Percentiles rank a stretch among this genome's conserved stretches.
Evolutionary conservation across 768 basidiomycete genomes (phyloP).

Genomic region (Trametopsis cervina): DNA sequence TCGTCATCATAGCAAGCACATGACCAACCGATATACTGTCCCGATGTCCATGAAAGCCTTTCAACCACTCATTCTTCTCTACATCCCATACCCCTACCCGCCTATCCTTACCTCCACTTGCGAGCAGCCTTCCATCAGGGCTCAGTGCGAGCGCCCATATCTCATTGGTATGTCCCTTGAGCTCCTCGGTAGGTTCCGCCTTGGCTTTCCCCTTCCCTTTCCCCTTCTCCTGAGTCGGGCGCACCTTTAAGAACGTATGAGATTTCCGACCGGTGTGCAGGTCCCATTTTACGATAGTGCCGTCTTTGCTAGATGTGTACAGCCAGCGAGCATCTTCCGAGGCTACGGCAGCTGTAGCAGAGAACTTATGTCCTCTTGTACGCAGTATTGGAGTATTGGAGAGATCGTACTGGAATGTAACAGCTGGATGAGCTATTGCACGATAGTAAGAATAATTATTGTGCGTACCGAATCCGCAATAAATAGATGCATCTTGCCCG

Average conservation of each 20-base stretch:
- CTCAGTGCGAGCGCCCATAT: slow-evolving; percentile 80
- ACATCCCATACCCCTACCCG: slow-evolving; percentile 83
- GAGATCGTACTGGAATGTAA: slow-evolving; percentile 47
- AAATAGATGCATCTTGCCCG: slow-evolving; percentile 81
- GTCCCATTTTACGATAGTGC: slow-evolving; percentile 83
- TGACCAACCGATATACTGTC: slow-evolving; percentile 57
- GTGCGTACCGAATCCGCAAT: slow-evolving; percentile 62
- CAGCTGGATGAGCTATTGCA: neutral
- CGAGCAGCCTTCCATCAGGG: slow-evolving; percentile 77
- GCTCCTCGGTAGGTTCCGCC: slow-evolving; percentile 30
- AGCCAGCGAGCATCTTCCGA: slow-evolving; percentile 67
- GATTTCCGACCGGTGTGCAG: slow-evolving; percentile 55
- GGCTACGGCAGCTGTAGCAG: slow-evolving; percentile 76
- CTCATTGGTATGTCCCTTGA: slow-evolving; percentile 81
- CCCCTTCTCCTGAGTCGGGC: slow-evolving; percentile 34
- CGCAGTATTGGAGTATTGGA: slow-evolving; percentile 45
- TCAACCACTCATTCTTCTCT: slow-evolving; percentile 68
- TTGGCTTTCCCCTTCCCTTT: slow-evolving; percentile 56
- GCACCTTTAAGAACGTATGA: slow-evolving; percentile 53
- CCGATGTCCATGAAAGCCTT: slow-evolving; percentile 73
- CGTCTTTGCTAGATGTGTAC: slow-evolving; percentile 91
- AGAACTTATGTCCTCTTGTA: slow-evolving; percentile 67
- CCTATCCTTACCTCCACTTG: slow-evolving; percentile 82
- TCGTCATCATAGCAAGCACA: slow-evolving; percentile 24
- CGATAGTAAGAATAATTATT: slow-evolving; percentile 1